Evolutionary conservation across 192 early-diverging fungal species (phyloP).

Genomic region (Rhizophagus clarus): DNA sequence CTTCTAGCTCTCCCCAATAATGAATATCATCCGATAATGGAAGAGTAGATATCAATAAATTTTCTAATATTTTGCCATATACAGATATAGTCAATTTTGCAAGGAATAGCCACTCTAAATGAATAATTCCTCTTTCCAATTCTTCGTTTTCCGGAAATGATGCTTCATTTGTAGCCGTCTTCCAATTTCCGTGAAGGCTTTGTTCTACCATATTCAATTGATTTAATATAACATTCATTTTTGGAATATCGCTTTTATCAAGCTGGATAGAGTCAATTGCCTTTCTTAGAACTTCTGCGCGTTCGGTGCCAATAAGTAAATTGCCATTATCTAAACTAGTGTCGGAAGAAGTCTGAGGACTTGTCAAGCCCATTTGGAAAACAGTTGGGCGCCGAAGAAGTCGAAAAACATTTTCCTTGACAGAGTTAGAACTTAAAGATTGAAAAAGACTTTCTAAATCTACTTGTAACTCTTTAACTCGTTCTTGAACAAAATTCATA

Average conservation of each 20-base stretch:
- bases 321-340: neutral
- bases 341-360: neutral
- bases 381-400: neutral
- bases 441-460: slow-evolving; percentile 3
- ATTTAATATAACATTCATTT: neutral
- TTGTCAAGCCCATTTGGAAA: neutral
- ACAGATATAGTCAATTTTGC: slow-evolving; percentile 56
- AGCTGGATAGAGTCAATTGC: neutral
- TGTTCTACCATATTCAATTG: neutral
- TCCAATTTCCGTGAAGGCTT: neutral
- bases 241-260: neutral
- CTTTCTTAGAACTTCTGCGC: neutral
- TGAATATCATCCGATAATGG: slow-evolving; percentile 62
- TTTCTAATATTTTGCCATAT: slow-evolving; percentile 58
- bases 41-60: slow-evolving; percentile 59
- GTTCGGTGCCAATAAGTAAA: neutral
- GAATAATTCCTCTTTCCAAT: neutral
- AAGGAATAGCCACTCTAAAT: slow-evolving; percentile 50
- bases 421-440: neutral
- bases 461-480: neutral
- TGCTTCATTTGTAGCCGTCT: neutral
- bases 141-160: neutral
- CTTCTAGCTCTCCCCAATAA: slow-evolving; percentile 65
- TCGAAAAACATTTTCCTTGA: neutral
- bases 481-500: slow-evolving; percentile 14